Evolutionary conservation across 106 monocot genomes (phyloP).

Genomic region (Dendrobium nobile): DNA sequence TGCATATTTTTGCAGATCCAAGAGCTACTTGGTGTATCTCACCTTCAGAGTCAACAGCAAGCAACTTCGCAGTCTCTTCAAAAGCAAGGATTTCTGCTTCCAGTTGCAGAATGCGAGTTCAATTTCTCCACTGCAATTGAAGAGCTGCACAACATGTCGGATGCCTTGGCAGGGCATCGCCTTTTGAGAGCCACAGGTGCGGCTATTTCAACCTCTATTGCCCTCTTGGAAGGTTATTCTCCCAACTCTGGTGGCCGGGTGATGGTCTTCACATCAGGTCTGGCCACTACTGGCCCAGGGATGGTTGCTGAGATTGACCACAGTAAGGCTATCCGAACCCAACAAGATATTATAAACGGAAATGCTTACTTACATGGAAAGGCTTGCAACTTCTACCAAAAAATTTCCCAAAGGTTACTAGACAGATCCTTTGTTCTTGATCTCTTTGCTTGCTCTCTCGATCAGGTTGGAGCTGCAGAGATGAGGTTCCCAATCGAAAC

Average conservation of each 20-base stretch:
- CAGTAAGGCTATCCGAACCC: conserved; percentile 63
- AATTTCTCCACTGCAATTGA: conserved; percentile 71
- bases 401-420: conserved; percentile 45
- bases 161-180: conserved; percentile 39
- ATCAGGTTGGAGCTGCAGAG: conserved; percentile 89
- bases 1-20: conserved; percentile 43
- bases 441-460: conserved; percentile 92
- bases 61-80: conserved; percentile 22
- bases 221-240: conserved; percentile 65
- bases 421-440: conserved; percentile 69
- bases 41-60: conserved; percentile 16
- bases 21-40: conserved; percentile 49
- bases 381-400: conserved; percentile 57
- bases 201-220: conserved; percentile 67
- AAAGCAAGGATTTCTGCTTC: conserved; percentile 63
- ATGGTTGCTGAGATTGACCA: conserved; percentile 67
- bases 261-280: conserved; percentile 90
- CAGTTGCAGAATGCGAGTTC: conserved; percentile 85
- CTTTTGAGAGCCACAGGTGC: conserved; percentile 67
- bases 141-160: conserved; percentile 40
- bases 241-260: conserved; percentile 52
- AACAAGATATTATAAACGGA: conserved; percentile 58
- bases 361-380: conserved; percentile 38
- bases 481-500: conserved; percentile 62
- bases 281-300: conserved; percentile 77